phyloP scores from a whole-genome alignment of 495 filamentous ascomycete species.

The Annulohypoxylon stygium region DNA sequence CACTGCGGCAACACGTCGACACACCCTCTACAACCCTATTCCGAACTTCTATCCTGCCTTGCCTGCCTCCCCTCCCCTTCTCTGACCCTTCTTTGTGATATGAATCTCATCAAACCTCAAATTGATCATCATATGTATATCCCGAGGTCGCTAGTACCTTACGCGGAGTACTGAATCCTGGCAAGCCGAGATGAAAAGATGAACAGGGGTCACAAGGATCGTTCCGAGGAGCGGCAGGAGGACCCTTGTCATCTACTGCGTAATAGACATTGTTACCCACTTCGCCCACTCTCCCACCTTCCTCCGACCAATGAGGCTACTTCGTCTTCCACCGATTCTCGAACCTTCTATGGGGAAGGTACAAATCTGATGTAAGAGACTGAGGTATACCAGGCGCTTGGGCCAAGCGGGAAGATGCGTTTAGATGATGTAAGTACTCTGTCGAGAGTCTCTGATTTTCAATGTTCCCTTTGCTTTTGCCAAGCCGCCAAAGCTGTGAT shows the following conservation, averaged over 20 bases:
- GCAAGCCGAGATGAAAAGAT: slow-evolving; percentile 47
- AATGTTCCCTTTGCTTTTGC: slow-evolving; percentile 38
- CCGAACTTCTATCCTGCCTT: slow-evolving; percentile 10
- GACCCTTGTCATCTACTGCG: slow-evolving; percentile 29
- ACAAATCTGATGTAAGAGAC: slow-evolving; percentile 41
- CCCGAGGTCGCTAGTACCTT: slow-evolving; percentile 25
- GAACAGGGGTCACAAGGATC: slow-evolving; percentile 45
- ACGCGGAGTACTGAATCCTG: slow-evolving; percentile 38
- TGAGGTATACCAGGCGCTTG: slow-evolving; percentile 31
- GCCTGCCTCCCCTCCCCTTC: neutral
- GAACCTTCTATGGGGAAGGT: slow-evolving; percentile 60
- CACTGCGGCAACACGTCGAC: slow-evolving; percentile 39
- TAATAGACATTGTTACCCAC: slow-evolving; percentile 28
- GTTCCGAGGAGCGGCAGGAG: slow-evolving; percentile 50
- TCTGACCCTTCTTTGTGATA: slow-evolving; percentile 18
- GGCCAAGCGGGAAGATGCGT: slow-evolving; percentile 45
- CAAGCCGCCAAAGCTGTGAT: slow-evolving; percentile 46
- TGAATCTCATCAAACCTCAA: slow-evolving; percentile 42
- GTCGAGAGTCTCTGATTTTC: slow-evolving; percentile 16
- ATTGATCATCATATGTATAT: slow-evolving; percentile 37
- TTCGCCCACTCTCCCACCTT: slow-evolving; percentile 23
- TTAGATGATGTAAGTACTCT: slow-evolving; percentile 32
- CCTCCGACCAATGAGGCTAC: slow-evolving; percentile 38
- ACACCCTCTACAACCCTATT: slow-evolving; percentile 13
- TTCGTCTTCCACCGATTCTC: slow-evolving; percentile 52